A percentile compares a stretch with the other conserved stretches of the same genome.
Conservation (phyloP, 805 yeast genomes). For the Debaryomyces castellii region DNA sequence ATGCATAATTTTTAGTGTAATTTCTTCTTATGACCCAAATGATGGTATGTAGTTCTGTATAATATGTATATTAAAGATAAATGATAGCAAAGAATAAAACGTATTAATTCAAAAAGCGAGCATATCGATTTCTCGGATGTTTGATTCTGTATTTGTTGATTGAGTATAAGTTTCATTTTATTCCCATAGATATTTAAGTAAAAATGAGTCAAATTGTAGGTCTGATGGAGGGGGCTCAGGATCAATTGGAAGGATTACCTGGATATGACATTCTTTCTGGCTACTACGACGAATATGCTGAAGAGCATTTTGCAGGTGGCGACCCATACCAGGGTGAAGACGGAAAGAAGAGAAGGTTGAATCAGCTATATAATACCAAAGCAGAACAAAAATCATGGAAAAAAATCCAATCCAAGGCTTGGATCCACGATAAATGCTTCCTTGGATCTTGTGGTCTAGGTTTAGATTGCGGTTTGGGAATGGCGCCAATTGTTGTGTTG, state of each 20-base stretch:
- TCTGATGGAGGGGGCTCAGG: slow-evolving; percentile 10
- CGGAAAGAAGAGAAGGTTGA: slow-evolving; percentile 64
- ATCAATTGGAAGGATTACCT: slow-evolving; percentile 44
- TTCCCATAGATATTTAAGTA: background rate
- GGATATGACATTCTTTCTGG: slow-evolving; percentile 59
- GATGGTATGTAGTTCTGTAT: background rate
- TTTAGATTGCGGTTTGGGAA: slow-evolving; percentile 72
- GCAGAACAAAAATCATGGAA: slow-evolving; percentile 72
- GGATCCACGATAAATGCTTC: slow-evolving; percentile 84
- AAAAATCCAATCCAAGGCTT: slow-evolving; percentile 70
- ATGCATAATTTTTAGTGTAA: background rate
- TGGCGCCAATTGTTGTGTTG: slow-evolving; percentile 69
- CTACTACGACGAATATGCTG: slow-evolving; percentile 65
- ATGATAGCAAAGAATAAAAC: background rate
- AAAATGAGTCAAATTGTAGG: slow-evolving; percentile 18
- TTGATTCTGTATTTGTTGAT: too few species aligned
- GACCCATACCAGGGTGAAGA: slow-evolving; percentile 64
- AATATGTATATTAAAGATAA: background rate
- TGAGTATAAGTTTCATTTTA: too few species aligned
- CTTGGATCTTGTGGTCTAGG: slow-evolving; percentile 70
- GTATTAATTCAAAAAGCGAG: background rate
- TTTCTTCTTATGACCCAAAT: background rate
- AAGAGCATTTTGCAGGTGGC: slow-evolving; percentile 58
- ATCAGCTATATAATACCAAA: slow-evolving; percentile 47
- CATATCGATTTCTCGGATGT: background rate